phyloP scores from a whole-genome alignment of 2,329 filamentous ascomycete genomes.

The Phaeoacremonium minimum region DNA sequence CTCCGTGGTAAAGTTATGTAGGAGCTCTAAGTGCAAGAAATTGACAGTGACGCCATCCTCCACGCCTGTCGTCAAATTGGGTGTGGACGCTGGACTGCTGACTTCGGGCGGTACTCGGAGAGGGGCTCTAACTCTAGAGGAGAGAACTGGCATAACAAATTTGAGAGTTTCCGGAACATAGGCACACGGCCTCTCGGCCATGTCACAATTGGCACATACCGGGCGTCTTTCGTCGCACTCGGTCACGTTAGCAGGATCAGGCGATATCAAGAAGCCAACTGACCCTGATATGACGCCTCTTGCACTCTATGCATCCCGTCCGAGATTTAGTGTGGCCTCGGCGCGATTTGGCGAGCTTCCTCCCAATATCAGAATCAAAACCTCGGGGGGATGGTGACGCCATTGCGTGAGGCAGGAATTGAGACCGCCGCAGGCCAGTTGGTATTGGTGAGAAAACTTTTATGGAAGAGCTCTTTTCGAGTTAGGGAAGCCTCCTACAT shows the following conservation, averaged over 20 bases:
- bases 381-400: not conserved
- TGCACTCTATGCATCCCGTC: constrained; percentile 24
- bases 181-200: no score
- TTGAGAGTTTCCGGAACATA: no score
- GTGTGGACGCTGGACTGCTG: no score
- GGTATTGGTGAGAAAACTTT: no score
- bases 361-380: not conserved
- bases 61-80: no score
- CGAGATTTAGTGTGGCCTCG: constrained; percentile 23
- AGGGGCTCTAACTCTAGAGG: no score
- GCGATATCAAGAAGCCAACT: not conserved
- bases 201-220: not conserved
- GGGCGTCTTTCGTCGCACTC: not conserved
- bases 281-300: constrained; percentile 23
- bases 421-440: no score
- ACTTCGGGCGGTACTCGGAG: no score
- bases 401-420: no score
- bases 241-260: constrained; percentile 5
- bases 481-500: no score
- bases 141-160: no score
- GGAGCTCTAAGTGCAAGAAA: constrained; percentile 2
- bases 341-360: constrained; percentile 1
- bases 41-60: constrained; percentile 1
- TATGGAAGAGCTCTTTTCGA: no score
- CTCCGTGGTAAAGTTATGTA: constrained; percentile 1